Base-by-base conservation (phyloP, 176 grass and related monocot species). In the Pontederia paniculata region DNA sequence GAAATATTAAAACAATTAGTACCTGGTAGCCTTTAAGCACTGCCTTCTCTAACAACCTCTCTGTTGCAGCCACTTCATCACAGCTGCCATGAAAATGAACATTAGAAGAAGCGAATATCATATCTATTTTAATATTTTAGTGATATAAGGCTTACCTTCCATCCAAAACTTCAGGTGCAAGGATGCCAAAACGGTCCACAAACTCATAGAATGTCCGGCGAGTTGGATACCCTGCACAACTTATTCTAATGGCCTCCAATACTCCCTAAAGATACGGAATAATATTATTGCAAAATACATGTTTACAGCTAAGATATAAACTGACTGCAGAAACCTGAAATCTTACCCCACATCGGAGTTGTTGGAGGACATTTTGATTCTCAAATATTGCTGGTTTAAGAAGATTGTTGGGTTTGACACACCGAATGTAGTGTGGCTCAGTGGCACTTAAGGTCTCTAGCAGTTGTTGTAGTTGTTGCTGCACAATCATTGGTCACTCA, bases 211-310 rank as follows among this genome's bases (percentile, higher is more conserved):
- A 97, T 54, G 83, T 76, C 71, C 91, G 89, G 63, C 91, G 85
- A 48, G 91, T 97, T 67, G 91, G 91, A 97, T 81, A 97, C 18
- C 91, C 91, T 58, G 91, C 91, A 71, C 80, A 84, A 57, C 91
- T 97, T 73, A 97, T 97, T 66, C 91, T 84, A 78, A 97, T 97
- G 45, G 91, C 91, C 73, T 97, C 91, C 91, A 97, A 79, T 55
- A 97, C 91, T 63, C 91, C 91, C 91, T 97, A 76, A 81, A 66
- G 49, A 18, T 60, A 66, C 20, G 37, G 41, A 69, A 44, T 1
- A 52, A 23, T 16, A 12, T 42, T 68, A 63, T 46, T 72, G 56
- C 77, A 70, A 42, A 84, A 65, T 70, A 49, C 20, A 61, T 63
- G 49, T 2, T 17, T 56, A 45, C 48, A 54, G 48, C 54, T 23